Evolutionary conservation across 2,329 filamentous ascomycete genomes (phyloP), one percentile per base, ranked within the genome.

Genomic region (Volutella citrinella): DNA sequence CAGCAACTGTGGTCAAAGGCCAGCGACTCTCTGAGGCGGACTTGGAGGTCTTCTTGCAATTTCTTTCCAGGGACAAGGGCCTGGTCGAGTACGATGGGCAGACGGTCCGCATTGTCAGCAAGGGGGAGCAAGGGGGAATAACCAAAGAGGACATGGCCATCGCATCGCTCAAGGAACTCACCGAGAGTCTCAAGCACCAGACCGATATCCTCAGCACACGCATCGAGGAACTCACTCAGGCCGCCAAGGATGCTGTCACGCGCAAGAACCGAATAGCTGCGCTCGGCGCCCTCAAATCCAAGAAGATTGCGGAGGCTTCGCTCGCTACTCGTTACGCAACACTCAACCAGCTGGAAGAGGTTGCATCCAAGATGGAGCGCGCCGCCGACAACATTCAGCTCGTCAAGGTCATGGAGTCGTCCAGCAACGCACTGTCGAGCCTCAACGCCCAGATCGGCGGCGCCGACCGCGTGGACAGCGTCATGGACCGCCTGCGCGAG

Each of bases 341-440:
- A 1, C 74, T 95, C 3, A 68, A 72, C 25, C 89, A 95, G 60
- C 74, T 98, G 2, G 89, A 97, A 61, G 80, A 87, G 43, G 82
- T 94, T 0, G 85, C 88, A 34, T 63, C 73, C n/a, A 85, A 83
- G 54, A 86, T 98, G 32, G 83, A 95, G 57, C 82, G 91, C 59
- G 93, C 93, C 0, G 75, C 80, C 0, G 86, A 90, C 60, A 87
- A 96, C 44, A 80, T 94, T 8, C 84, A 88, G 49, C 76, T 96
- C 11, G 80, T 97, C 8, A 76, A 77, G 40, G 82, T 89, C 6
- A 90, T 98, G 82, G 79, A 88, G 54, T 76, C 81, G 12, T 88
- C 87, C 43, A 78, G 84, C 0, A 74, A 73, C 20, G 87, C 86
- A 2, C 72, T 98, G 20, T 75, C 76, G 46, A 71, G 68, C 17